Conservation (phyloP, 345 rosid species). For the Populus pruinosa region DNA sequence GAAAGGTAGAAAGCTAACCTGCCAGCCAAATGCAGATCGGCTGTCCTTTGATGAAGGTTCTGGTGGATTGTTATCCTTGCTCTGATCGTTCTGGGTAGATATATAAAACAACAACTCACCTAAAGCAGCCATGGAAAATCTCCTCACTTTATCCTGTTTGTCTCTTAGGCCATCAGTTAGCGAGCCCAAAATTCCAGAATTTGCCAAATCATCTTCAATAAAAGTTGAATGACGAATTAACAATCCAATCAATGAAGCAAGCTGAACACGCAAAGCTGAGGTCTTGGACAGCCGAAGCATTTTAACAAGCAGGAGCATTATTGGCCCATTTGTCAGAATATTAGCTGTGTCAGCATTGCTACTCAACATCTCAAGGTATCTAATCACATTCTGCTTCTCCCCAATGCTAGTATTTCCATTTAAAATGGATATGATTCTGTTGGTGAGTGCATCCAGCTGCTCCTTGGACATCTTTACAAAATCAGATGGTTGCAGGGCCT, state of each 20-base stretch:
- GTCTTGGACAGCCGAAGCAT: conserved; percentile 84
- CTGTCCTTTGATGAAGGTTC: conserved; percentile 87
- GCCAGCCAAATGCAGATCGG: conserved; percentile 72
- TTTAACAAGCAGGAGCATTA: conserved; percentile 89
- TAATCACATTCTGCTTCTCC: conserved; percentile 87
- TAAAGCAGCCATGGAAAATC: conserved; percentile 96
- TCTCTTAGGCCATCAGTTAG: conserved; percentile 88
- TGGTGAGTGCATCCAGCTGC: conserved; percentile 61
- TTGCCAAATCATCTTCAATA: conserved; percentile 78
- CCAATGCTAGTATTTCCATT: conserved; percentile 64
- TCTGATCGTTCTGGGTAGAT: conserved; percentile 86
- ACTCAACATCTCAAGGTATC: conserved; percentile 88
- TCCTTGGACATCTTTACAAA: conserved; percentile 74
- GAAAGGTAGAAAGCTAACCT: conserved; percentile 50
- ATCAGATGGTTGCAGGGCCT: conserved; percentile 65
- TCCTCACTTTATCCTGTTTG: conserved; percentile 89
- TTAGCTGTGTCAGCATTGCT: conserved; percentile 86
- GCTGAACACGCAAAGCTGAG: conserved; percentile 82
- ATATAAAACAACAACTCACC: conserved; percentile 94
- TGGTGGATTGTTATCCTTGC: conserved; percentile 49
- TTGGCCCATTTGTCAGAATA: conserved; percentile 83
- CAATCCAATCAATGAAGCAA: conserved; percentile 89
- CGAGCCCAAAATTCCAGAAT: conserved; percentile 85
- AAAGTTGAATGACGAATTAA: conserved; percentile 87
- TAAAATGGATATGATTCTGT: conserved; percentile 50